Evolutionary conservation across 192 early-diverging fungal genomes (phyloP), one percentile per base, ranked within the genome.

Genomic region (Linnemannia zychae): DNA sequence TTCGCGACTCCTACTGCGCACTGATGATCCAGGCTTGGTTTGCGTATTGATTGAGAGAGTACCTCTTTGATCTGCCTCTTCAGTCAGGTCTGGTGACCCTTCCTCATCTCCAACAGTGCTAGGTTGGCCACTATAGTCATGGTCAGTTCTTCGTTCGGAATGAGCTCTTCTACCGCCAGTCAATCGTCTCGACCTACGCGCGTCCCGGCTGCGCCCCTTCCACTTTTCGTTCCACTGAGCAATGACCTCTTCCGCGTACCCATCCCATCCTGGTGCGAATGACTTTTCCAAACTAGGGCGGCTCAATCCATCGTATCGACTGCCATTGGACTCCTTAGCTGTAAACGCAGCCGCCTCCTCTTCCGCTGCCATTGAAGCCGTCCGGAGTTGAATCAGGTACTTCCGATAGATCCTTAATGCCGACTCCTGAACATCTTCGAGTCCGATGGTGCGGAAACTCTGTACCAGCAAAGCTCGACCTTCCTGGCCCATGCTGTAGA

Each of bases 391-490:
- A 11, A 85, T 73, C 57, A 85, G 66, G 34, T 85, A 85, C 65
- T 85, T 85, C 36, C 78, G 77, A 37, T 85, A 85, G 5, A 85
- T 85, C n/a, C 78, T 36, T 3, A 85, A 47, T 1, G 83, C 83
- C 0, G 83, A 85, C 38, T 85, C 83, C 50, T 85, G 77, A n/a
- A 85, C 31, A 76, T 85, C 83, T 74, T 85, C 83, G n/a, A 79
- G 48, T 67, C 83, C 47, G 44, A 85, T 85, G 0, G 78, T 79
- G 13, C 83, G 49, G 34, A 76, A 85, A 47, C 83, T 85, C 31
- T 79, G 83, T 3, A 72, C 82, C 36, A 79, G 17, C 44, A 75
- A 17, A 0, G 68, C 67, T 24, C 67, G 74, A 60, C 77, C 73
- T 20, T 79, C 77, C 36, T 71, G 68, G 12, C 60, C 73, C 11